A percentile compares a stretch with the other conserved stretches of the same genome.
These are phyloP conservation scores for Sungouiella thailandica DNA, from an alignment of 805 yeast genomes.

Conservation along the genomic window DNA sequence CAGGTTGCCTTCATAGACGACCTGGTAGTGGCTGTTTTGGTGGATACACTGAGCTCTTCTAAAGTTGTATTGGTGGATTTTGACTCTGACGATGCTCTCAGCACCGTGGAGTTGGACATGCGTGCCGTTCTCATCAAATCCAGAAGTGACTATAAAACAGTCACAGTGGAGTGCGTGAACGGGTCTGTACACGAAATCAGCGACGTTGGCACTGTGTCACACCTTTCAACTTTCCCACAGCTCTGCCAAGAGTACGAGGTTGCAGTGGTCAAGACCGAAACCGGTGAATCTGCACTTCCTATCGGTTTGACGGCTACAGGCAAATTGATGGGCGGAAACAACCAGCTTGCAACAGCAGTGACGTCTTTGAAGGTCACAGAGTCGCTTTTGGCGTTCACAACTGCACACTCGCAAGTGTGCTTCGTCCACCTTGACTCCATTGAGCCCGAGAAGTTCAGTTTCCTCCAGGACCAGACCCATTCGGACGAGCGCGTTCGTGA, in stretches of 20 bases:
- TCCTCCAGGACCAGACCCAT: constrained; percentile 17
- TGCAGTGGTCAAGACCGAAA: constrained; percentile 19
- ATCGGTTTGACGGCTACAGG: constrained; percentile 79
- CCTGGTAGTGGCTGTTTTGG: constrained; percentile 46
- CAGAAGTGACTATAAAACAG: constrained; percentile 44
- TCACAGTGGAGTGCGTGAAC: constrained; percentile 59
- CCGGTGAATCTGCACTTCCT: constrained; percentile 29
- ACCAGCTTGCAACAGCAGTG: constrained; percentile 63
- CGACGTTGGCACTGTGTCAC: constrained; percentile 20
- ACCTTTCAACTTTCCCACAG: constrained; percentile 57
- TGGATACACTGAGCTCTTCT: constrained; percentile 53
- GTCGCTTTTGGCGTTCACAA: constrained; percentile 71
- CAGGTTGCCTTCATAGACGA: constrained; percentile 60
- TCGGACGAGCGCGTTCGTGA: constrained; percentile 80
- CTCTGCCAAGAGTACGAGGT: constrained; percentile 58
- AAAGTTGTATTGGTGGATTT: constrained; percentile 49
- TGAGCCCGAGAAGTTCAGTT: constrained; percentile 31
- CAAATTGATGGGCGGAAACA: constrained; percentile 59
- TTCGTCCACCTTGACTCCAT: constrained; percentile 63
- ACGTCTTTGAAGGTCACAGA: constrained; percentile 78
- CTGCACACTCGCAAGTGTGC: constrained; percentile 79
- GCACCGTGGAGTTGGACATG: constrained; percentile 11
- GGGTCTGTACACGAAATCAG: constrained; percentile 49
- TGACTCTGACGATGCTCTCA: constrained; percentile 1
- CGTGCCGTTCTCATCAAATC: constrained; percentile 56